Percentiles rank a stretch among this genome's conserved stretches.
phyloP scores from a whole-genome alignment of 768 basidiomycete species.

The Terana coerulea region DNA sequence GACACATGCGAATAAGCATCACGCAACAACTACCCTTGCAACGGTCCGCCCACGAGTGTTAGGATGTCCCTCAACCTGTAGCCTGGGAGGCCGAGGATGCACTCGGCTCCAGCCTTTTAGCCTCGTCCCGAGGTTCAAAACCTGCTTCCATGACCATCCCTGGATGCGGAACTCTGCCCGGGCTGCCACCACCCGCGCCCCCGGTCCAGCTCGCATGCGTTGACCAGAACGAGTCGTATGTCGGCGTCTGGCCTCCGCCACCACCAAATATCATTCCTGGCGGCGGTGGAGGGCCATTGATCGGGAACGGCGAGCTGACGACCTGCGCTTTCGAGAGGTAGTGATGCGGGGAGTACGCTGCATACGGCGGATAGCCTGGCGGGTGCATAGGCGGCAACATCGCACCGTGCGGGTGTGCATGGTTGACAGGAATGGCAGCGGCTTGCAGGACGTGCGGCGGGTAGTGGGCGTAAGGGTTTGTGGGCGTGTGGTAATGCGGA shows the following conservation, averaged over 20 bases:
- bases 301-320: constrained; percentile 9
- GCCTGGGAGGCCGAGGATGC: too few relatives aligned
- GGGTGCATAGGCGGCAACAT: neutral
- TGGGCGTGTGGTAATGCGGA: neutral
- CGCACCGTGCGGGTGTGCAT: neutral
- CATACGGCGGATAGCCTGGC: neutral
- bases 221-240: constrained; percentile 19
- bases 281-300: constrained; percentile 4
- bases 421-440: neutral
- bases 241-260: neutral
- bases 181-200: too few relatives aligned
- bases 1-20: too few relatives aligned
- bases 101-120: too few relatives aligned
- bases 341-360: neutral
- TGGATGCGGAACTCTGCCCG: too few relatives aligned
- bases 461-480: constrained; percentile 4
- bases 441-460: constrained; percentile 1
- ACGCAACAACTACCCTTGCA: too few relatives aligned
- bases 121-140: too few relatives aligned
- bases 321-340: constrained; percentile 7
- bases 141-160: too few relatives aligned
- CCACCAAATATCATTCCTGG: neutral
- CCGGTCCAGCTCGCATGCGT: constrained; percentile 12
- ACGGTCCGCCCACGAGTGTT: too few relatives aligned
- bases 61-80: too few relatives aligned